These are phyloP conservation scores for Trypanosoma lewisi DNA, from an alignment of 208 protist genomes.

Conservation along the genomic window DNA sequence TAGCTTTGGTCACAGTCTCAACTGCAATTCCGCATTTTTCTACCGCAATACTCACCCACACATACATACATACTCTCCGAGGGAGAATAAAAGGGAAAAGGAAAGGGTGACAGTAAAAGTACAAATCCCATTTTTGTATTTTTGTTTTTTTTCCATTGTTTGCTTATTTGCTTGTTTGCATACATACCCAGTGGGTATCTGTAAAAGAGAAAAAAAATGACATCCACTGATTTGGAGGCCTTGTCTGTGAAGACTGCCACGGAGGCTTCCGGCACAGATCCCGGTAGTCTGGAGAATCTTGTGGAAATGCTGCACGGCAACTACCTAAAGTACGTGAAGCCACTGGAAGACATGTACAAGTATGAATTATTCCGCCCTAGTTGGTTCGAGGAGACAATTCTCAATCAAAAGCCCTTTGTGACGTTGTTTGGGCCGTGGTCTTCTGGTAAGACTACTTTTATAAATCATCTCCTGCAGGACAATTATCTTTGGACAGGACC, in stretches of 20 bases:
- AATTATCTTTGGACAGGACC: constrained; percentile 75
- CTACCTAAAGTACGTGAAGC: constrained; percentile 57
- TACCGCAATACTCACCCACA: too few relatives aligned
- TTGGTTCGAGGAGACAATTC: constrained; percentile 68
- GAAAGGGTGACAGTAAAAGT: too few relatives aligned
- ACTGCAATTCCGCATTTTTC: too few relatives aligned
- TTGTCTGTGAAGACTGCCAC: constrained; percentile 13
- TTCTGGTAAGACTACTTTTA: constrained; percentile 76
- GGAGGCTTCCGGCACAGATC: constrained; percentile 33
- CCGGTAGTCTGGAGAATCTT: constrained; percentile 36
- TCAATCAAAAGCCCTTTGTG: constrained; percentile 61
- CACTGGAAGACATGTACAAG: constrained; percentile 70
- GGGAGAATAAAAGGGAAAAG: too few relatives aligned
- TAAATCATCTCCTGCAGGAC: constrained; percentile 76
- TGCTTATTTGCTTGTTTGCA: background rate
- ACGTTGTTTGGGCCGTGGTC: constrained; percentile 81
- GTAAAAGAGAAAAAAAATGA: background rate
- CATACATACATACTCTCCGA: too few relatives aligned
- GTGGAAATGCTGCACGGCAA: constrained; percentile 44
- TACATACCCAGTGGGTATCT: too few relatives aligned
- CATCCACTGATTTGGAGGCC: background rate
- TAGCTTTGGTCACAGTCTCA: too few relatives aligned
- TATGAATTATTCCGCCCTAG: constrained; percentile 55
- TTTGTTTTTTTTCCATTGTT: background rate
- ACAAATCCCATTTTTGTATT: background rate